Evolutionary conservation across 176 grass and related monocot species (phyloP).

Genomic region (Bonia amplexicaulis): DNA sequence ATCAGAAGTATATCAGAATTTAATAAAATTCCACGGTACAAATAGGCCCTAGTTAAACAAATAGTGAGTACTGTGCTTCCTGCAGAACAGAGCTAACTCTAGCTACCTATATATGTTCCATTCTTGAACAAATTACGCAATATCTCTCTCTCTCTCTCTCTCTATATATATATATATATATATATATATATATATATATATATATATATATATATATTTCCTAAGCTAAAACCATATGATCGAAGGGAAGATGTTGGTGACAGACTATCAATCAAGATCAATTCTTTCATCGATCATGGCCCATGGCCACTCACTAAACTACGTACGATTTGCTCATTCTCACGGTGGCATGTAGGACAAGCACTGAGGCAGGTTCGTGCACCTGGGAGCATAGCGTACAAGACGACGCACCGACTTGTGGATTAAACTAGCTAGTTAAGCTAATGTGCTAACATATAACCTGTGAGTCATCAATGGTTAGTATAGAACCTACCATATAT

Average conservation of each 20-base stretch:
- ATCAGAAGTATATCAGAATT: too few relatives aligned
- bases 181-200: too few relatives aligned
- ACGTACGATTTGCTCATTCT: neutral
- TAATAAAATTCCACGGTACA: too few relatives aligned
- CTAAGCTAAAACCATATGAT: too few relatives aligned
- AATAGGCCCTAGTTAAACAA: too few relatives aligned
- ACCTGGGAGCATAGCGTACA: slow-evolving; percentile 11
- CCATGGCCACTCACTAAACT: neutral
- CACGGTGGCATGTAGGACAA: neutral
- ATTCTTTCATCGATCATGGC: neutral
- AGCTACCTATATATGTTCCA: too few relatives aligned
- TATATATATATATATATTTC: too few relatives aligned
- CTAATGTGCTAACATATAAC: neutral
- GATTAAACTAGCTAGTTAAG: slow-evolving; percentile 4
- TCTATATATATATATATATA: too few relatives aligned
- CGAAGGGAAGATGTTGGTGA: neutral
- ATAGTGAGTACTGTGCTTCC: too few relatives aligned
- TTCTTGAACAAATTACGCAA: too few relatives aligned
- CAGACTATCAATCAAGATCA: neutral
- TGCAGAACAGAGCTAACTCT: too few relatives aligned
- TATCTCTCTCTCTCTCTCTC: too few relatives aligned
- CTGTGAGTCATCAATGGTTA: slow-evolving; percentile 26
- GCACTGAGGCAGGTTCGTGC: slow-evolving; percentile 25
- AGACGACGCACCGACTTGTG: slow-evolving; percentile 40
- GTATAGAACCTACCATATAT: slow-evolving; percentile 12